These are phyloP conservation scores for Cryptosporidium baileyi DNA, from an alignment of 169 alveolate genomes.

Conservation along the genomic window DNA sequence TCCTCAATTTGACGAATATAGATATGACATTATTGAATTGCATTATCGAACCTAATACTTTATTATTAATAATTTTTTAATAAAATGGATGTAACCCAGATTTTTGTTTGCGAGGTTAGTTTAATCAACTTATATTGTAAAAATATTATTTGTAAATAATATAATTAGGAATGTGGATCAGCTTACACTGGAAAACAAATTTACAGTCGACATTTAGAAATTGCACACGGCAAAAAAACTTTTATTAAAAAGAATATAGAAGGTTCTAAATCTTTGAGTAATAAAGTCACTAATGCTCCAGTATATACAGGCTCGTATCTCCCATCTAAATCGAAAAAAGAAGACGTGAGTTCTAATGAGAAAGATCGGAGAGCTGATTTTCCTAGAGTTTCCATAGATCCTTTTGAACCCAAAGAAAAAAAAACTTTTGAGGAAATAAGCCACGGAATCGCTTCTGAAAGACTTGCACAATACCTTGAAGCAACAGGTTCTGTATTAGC, in stretches of 20 bases:
- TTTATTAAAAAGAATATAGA: constrained; percentile 1
- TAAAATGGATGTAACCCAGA: constrained; percentile 59
- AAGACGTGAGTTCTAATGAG: background rate
- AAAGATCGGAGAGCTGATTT: constrained; percentile 28
- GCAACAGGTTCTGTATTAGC: constrained; percentile 52
- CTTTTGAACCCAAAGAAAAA: constrained; percentile 56
- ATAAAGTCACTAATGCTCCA: constrained; percentile 7
- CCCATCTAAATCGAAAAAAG: background rate
- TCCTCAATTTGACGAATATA: background rate
- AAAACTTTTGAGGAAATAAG: background rate
- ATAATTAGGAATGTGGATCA: constrained; percentile 69
- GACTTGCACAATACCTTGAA: constrained; percentile 52
- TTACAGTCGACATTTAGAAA: constrained; percentile 42
- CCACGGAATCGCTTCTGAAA: constrained; percentile 58
- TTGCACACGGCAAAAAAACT: constrained; percentile 36
- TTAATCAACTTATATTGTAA: background rate
- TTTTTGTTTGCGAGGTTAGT: constrained; percentile 69
- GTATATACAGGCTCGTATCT: constrained; percentile 5
- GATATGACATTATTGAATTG: background rate
- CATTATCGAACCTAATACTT: background rate
- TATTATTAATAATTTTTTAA: background rate
- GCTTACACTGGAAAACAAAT: constrained; percentile 55
- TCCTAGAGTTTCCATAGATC: constrained; percentile 65
- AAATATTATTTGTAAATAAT: background rate
- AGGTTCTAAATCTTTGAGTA: background rate